These are phyloP conservation scores for Silene noctiflora DNA, from an alignment of 179 eudicot genomes.

Conservation along the genomic window DNA sequence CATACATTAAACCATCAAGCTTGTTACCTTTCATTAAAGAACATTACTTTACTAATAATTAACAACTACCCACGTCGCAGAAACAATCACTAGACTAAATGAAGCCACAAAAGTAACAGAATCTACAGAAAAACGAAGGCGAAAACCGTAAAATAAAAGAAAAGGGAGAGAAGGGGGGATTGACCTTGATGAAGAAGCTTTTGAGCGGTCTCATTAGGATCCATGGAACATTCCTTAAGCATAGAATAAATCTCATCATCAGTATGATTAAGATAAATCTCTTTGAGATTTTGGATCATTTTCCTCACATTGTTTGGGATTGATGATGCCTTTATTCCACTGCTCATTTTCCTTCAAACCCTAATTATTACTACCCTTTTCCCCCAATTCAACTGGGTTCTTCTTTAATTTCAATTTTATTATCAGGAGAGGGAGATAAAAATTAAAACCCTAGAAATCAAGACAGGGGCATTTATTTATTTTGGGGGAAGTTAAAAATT, in stretches of 20 bases:
- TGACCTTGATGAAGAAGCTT: slow-evolving; percentile 72
- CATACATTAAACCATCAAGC: too few species aligned
- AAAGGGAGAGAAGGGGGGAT: neutral
- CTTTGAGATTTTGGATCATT: slow-evolving; percentile 73
- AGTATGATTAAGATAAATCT: slow-evolving; percentile 60
- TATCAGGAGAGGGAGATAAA: neutral
- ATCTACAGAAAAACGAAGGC: neutral
- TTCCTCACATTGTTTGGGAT: slow-evolving; percentile 51
- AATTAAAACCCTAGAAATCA: slow-evolving; percentile 22
- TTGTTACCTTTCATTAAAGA: neutral
- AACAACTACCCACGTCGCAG: neutral
- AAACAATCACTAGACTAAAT: neutral
- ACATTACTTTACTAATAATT: neutral
- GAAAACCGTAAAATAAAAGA: neutral
- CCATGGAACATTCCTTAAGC: slow-evolving; percentile 86
- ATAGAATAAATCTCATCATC: slow-evolving; percentile 87
- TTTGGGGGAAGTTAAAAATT: too few species aligned
- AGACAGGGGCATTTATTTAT: neutral
- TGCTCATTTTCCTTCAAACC: slow-evolving; percentile 48
- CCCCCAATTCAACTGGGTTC: neutral
- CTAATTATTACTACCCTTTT: slow-evolving; percentile 4
- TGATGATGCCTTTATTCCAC: slow-evolving; percentile 51
- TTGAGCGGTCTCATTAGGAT: slow-evolving; percentile 81
- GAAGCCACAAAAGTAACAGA: neutral
- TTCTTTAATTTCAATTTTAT: neutral